Conservation (phyloP, 2,329 filamentous ascomycete genomes). For the Neodidymelliopsis sp. region DNA sequence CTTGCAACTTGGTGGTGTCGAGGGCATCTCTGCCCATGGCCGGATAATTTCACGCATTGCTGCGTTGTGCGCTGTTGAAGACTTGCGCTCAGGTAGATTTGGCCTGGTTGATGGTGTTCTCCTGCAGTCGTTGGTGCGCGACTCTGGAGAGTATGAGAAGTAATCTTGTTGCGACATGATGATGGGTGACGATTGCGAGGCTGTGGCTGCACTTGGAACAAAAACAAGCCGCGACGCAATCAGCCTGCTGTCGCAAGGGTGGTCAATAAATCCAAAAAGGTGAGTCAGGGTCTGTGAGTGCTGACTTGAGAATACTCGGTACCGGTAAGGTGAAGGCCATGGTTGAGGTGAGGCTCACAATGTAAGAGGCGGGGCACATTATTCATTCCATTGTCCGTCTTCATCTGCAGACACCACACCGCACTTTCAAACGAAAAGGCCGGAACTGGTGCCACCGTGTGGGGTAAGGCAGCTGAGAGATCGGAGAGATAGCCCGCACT, state of each 20-base stretch:
- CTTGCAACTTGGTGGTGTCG: constrained; percentile 23
- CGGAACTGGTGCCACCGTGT: constrained; percentile 15
- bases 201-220: constrained; percentile 1
- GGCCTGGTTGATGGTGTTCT: constrained; percentile 6
- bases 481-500: constrained; percentile 9
- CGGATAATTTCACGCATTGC: constrained; percentile 22
- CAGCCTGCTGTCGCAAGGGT: constrained; percentile 11
- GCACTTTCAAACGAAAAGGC: constrained; percentile 13
- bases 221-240: constrained; percentile 2
- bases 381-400: constrained; percentile 18
- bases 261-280: constrained; percentile 4
- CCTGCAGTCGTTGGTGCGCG: background rate
- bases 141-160: constrained; percentile 9
- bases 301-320: constrained; percentile 7
- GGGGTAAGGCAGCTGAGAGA: constrained; percentile 6
- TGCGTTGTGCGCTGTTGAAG: constrained; percentile 14
- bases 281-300: constrained; percentile 8
- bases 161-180: constrained; percentile 24
- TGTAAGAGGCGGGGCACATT: constrained; percentile 16
- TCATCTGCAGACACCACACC: constrained; percentile 16
- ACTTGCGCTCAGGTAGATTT: constrained; percentile 9
- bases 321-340: constrained; percentile 6
- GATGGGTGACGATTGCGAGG: constrained; percentile 1
- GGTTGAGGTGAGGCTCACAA: constrained; percentile 18
- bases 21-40: constrained; percentile 16